Conservation (phyloP, 805 yeast species). For the Saccharomycopsis javanensis region DNA sequence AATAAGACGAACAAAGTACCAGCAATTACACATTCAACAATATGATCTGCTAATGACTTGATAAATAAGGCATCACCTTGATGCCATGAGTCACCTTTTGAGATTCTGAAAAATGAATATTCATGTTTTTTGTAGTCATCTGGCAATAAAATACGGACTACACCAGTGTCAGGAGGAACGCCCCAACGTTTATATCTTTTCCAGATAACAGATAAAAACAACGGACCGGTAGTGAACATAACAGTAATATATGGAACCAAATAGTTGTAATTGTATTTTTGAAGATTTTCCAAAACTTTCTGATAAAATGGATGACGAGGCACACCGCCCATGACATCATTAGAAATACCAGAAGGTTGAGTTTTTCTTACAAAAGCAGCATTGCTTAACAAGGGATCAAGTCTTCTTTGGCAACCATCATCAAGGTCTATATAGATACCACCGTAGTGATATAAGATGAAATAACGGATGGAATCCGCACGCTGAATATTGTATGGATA, state of each 20-base stretch:
- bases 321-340: constrained; percentile 86
- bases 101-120: constrained; percentile 59
- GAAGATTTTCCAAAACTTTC: constrained; percentile 55
- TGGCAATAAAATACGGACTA: constrained; percentile 63
- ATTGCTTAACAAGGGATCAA: constrained; percentile 72
- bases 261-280: constrained; percentile 61
- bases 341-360: constrained; percentile 81
- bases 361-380: constrained; percentile 87
- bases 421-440: constrained; percentile 88
- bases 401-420: constrained; percentile 70
- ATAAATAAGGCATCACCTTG: constrained; percentile 75
- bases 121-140: constrained; percentile 55
- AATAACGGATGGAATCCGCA: constrained; percentile 86
- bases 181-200: constrained; percentile 80
- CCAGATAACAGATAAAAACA: constrained; percentile 79
- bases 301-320: constrained; percentile 81
- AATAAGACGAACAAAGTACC: constrained; percentile 54
- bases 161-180: constrained; percentile 47
- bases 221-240: constrained; percentile 89
- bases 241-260: constrained; percentile 81
- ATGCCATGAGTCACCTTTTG: constrained; percentile 91
- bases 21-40: constrained; percentile 56
- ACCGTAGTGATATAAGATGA: constrained; percentile 73
- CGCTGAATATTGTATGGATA: constrained; percentile 78
- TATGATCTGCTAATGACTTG: constrained; percentile 63